Percentiles rank a stretch among this genome's conserved stretches.
Evolutionary conservation across 2,329 filamentous ascomycete genomes (phyloP).

Genomic region (Tolypocladium ophioglossoides): DNA sequence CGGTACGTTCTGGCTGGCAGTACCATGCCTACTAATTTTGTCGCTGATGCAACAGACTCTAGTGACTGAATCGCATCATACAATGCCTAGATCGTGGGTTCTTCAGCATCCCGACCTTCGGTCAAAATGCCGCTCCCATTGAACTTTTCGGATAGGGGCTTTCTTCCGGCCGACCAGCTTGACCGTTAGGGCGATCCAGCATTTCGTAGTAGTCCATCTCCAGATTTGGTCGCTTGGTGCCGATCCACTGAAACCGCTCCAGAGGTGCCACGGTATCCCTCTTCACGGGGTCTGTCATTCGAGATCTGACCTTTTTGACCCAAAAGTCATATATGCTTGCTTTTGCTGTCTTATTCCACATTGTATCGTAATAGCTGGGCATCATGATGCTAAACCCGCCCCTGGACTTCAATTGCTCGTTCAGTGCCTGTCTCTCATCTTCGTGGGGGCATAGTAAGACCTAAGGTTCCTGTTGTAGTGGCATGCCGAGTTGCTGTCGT

Average conservation of each 20-base stretch:
- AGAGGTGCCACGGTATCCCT: slow-evolving; percentile 34
- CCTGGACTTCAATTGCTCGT: slow-evolving; percentile 30
- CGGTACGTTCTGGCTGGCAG: too few relatives aligned
- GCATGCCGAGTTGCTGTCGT: neutral
- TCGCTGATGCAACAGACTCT: neutral
- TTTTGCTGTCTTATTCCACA: slow-evolving; percentile 31
- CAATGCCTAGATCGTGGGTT: slow-evolving; percentile 21
- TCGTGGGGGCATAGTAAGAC: slow-evolving; percentile 12
- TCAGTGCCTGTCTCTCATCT: slow-evolving; percentile 31
- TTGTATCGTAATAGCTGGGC: slow-evolving; percentile 24
- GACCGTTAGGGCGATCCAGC: slow-evolving; percentile 33
- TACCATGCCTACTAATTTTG: too few relatives aligned
- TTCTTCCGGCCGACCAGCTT: slow-evolving; percentile 33
- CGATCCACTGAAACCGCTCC: slow-evolving; percentile 33
- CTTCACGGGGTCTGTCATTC: slow-evolving; percentile 33
- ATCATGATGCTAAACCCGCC: slow-evolving; percentile 38
- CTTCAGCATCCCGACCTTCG: slow-evolving; percentile 18
- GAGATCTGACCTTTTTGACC: slow-evolving; percentile 28
- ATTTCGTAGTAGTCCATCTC: slow-evolving; percentile 40
- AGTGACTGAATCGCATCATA: slow-evolving; percentile 6
- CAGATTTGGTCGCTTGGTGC: slow-evolving; percentile 32
- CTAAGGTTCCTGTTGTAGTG: slow-evolving; percentile 3
- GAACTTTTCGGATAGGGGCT: slow-evolving; percentile 29
- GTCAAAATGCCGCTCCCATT: slow-evolving; percentile 27
- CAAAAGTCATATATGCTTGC: slow-evolving; percentile 37